Evolutionary conservation across 2,329 filamentous ascomycete species (phyloP), one percentile per base, ranked within the genome.

Genomic region (Raffaelea ambrosiae): DNA sequence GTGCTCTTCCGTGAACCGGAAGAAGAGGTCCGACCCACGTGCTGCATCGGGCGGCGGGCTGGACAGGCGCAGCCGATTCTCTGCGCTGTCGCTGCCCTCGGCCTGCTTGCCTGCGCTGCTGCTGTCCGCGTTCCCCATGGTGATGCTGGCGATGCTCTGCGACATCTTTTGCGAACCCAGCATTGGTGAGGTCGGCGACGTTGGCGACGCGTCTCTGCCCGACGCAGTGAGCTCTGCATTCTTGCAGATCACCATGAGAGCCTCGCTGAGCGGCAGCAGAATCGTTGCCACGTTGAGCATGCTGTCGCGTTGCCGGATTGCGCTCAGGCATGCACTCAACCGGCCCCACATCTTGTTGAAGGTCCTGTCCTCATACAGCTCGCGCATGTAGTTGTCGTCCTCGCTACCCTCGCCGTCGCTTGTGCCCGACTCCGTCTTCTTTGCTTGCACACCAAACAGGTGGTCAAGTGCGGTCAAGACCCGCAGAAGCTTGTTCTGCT

Each of bases 241-340:
- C 73, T 97, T 98, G 77, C 94, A 98, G 23, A 98, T 90, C 46
- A 98, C 93, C 93, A 98, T 98, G 52, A 98, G 73, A 5, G 90
- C 88, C 66, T 98, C 93, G 52, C 98, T 96, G 26, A 98, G 72
- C 26, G 93, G 93, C 33, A 97, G 73, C 22, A 98, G 76, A 54
- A 97, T 97, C 1, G 91, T 97, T 26, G 93, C 94, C 48, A 98
- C 90, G 59, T 95, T 96, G 60, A 97, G 81, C 83, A 97, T 93
- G 62, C 88, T 94, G 62, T 95, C 90, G 49, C 90, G 86, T 64
- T 94, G 81, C 45, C 88, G 86, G 57, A 98, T 96, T 9, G 88
- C 85, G 49, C 79, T 82, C 47, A 98, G 74, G 62, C 91, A 97
- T 35, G 86, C 82, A 63, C 93, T 95, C 42, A 98, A 73, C 66